Evolutionary conservation across 495 filamentous ascomycete species (phyloP).

Genomic region (Talaromyces proteolyticus): DNA sequence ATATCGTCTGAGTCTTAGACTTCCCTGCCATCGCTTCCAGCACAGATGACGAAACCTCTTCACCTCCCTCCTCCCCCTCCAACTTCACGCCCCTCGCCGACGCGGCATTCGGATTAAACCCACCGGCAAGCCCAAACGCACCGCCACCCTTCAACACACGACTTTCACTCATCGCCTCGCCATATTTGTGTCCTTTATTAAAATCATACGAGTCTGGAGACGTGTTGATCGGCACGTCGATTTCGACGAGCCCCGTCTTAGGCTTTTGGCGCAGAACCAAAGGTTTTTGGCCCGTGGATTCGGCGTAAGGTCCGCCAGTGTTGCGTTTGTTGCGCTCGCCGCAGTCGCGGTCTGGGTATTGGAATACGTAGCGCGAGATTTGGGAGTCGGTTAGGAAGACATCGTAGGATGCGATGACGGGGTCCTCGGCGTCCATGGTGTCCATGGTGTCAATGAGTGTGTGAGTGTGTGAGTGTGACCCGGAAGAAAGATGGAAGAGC

Average conservation of each 20-base stretch:
- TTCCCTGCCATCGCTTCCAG: conserved; percentile 25
- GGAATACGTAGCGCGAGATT: conserved; percentile 55
- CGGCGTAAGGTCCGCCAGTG: conserved; percentile 49
- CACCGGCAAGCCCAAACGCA: conserved; percentile 52
- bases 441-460: not conserved
- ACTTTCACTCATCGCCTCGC: conserved; percentile 57
- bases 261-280: conserved; percentile 60
- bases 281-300: conserved; percentile 46
- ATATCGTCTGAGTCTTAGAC: conserved; percentile 19
- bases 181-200: conserved; percentile 58
- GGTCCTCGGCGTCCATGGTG: conserved; percentile 30
- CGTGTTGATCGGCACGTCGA: conserved; percentile 65
- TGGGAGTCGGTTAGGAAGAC: conserved; percentile 53
- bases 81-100: conserved; percentile 29
- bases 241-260: conserved; percentile 61
- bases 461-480: not conserved
- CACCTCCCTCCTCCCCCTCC: conserved; percentile 28
- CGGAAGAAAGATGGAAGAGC: not conserved
- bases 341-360: conserved; percentile 52
- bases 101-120: conserved; percentile 41
- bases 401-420: conserved; percentile 54
- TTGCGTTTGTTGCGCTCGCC: conserved; percentile 26
- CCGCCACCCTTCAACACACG: conserved; percentile 48
- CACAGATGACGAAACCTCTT: too few relatives aligned
- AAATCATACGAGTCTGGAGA: conserved; percentile 49